Percentiles rank a stretch among this genome's conserved stretches.
These are phyloP conservation scores for Phaeolepiota aurea DNA, from an alignment of 768 basidiomycete genomes.

Conservation along the genomic window DNA sequence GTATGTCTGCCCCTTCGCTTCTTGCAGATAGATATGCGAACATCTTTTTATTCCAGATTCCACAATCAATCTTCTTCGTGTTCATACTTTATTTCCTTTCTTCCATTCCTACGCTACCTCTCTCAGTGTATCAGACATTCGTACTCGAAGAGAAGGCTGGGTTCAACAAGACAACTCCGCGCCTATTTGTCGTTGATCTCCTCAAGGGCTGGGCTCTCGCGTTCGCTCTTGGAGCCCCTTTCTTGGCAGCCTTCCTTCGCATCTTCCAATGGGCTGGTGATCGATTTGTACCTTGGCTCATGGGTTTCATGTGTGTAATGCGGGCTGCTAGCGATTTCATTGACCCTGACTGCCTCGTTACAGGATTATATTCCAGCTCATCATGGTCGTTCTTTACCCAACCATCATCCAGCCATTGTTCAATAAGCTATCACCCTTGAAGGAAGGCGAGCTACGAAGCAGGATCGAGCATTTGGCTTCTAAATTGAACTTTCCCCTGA, in stretches of 20 bases:
- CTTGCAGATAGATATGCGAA: not conserved
- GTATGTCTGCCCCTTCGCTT: constrained; percentile 30
- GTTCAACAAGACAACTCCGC: constrained; percentile 89
- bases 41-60: constrained; percentile 42
- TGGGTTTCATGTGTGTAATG: constrained; percentile 84
- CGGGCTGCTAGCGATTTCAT: no score
- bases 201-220: constrained; percentile 73
- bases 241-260: constrained; percentile 79
- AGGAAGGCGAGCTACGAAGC: constrained; percentile 64
- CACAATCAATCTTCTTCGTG: constrained; percentile 75
- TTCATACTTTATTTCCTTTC: constrained; percentile 59
- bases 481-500: constrained; percentile 88
- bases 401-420: constrained; percentile 91
- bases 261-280: constrained; percentile 93
- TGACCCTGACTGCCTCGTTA: no score
- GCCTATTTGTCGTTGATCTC: constrained; percentile 69
- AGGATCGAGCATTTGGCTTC: constrained; percentile 72
- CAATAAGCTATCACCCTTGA: constrained; percentile 91
- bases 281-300: constrained; percentile 87
- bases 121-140: constrained; percentile 83
- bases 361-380: constrained; percentile 76
- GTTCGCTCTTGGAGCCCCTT: constrained; percentile 70
- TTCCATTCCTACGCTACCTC: constrained; percentile 62
- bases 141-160: constrained; percentile 92
- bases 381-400: constrained; percentile 78